Base-by-base conservation (phyloP, 202 grass and related monocot species). In the Bolboschoenoplectus hybrid region DNA sequence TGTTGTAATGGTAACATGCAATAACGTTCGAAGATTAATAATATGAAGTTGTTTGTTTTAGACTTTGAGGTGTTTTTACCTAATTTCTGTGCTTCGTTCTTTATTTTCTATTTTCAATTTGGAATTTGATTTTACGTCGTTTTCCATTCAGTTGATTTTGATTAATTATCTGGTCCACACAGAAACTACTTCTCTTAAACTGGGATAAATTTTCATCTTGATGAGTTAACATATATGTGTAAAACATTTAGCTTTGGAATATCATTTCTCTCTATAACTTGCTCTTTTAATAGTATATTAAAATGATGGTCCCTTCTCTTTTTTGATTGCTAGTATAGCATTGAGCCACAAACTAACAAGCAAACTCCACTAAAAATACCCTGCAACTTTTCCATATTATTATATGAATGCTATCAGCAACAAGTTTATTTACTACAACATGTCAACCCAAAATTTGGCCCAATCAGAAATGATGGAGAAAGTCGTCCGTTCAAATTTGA, bases 11-110 rank as follows among this genome's bases (percentile, higher is more conserved):
- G 52, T 60, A 40, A 60, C 14, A 39, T 58, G 7, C 53, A 41
- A 58, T 60, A 52, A 80, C 60, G 14, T 40, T 79, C 2, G 60
- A n/a, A 14, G 34, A 79, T 60, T 60, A n/a, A 58, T 40, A 79
- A 40, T 79, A 58, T 50, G 70, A 32, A 57, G 40, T n/a, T 76
- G 74, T 57, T 57, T 79, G 52, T 79, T 78, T 26, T 57, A 16
- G 26, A 76, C 1, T 14, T 79, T 41, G 1, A n/a, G 75, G 75
- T 6, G 35, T 2, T 40, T 58, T 51, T 16, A n/a, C 19, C 75
- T 13, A 4, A 52, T 50, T 79, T 0, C 1, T 56, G 34, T 79
- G 2, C 2, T 43, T 38, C 0, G 7, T 19, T 2, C 5, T 61
- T 58, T 20, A 19, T 4, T 52, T 80, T 3, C 47, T 71, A 4